Evolutionary conservation across 257 asterid species (phyloP).

Genomic region (Solanum tarijense): DNA sequence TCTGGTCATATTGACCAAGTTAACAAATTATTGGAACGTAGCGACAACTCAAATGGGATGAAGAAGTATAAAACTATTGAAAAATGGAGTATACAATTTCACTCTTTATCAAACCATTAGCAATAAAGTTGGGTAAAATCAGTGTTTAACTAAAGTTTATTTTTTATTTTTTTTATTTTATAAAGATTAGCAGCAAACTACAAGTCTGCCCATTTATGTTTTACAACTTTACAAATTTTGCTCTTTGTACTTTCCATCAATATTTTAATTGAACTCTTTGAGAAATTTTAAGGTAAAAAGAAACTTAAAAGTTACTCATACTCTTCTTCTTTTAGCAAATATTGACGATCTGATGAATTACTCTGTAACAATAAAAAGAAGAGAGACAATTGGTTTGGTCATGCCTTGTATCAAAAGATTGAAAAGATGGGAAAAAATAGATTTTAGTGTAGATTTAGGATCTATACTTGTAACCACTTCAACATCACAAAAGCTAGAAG

Average conservation of each 20-base stretch:
- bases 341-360: too few species aligned
- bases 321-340: too few species aligned
- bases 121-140: slow-evolving; percentile 54
- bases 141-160: background rate
- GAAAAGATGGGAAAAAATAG: too few species aligned
- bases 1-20: slow-evolving; percentile 86
- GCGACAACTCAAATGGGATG: slow-evolving; percentile 91
- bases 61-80: slow-evolving; percentile 81
- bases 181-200: background rate
- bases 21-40: slow-evolving; percentile 72
- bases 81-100: slow-evolving; percentile 92
- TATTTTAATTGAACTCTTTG: background rate
- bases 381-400: too few species aligned
- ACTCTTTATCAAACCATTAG: slow-evolving; percentile 68
- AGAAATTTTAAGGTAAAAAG: background rate
- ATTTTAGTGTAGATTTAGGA: too few species aligned
- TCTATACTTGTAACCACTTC: too few species aligned
- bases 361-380: too few species aligned
- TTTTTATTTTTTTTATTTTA: background rate
- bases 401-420: too few species aligned
- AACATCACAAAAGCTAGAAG: too few species aligned
- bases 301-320: too few species aligned
- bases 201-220: background rate
- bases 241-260: background rate
- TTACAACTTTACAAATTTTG: background rate